phyloP scores from a whole-genome alignment of 345 rosid genomes.

The thale cress (Arabidopsis thaliana) region DNA sequence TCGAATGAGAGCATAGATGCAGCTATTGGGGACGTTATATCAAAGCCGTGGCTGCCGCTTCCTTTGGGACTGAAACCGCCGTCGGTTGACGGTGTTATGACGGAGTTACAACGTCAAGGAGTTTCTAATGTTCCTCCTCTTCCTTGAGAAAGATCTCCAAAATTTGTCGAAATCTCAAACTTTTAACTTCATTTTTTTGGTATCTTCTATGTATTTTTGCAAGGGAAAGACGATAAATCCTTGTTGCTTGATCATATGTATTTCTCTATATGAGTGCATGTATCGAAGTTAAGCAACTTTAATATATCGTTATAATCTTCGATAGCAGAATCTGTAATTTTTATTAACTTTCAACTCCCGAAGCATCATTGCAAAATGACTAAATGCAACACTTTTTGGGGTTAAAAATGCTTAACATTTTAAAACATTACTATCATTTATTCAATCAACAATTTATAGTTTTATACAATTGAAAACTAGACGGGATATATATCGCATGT shows the following conservation, averaged over 20 bases:
- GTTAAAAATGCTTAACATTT: no score
- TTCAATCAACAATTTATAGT: no score
- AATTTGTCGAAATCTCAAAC: slow-evolving; percentile 38
- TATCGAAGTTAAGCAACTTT: slow-evolving; percentile 30
- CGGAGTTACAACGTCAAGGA: slow-evolving; percentile 80
- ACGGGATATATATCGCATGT: no score
- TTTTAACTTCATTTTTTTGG: slow-evolving; percentile 13
- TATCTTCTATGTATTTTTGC: slow-evolving; percentile 31
- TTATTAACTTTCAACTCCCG: not conserved
- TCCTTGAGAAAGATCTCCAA: slow-evolving; percentile 17
- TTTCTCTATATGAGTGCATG: slow-evolving; percentile 16
- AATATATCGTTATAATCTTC: not conserved
- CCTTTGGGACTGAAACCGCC: slow-evolving; percentile 84
- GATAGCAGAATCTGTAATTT: no score
- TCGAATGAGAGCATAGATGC: slow-evolving; percentile 77
- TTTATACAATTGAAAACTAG: no score
- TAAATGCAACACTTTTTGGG: not conserved
- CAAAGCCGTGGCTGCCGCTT: slow-evolving; percentile 85
- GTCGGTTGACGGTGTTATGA: slow-evolving; percentile 64
- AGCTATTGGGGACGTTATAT: slow-evolving; percentile 72
- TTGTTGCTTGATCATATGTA: slow-evolving; percentile 33
- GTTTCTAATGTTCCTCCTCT: slow-evolving; percentile 65
- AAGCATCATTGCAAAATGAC: not conserved
- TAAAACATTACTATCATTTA: no score
- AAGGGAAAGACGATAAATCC: slow-evolving; percentile 19